Conservation (phyloP, 768 basidiomycete species). For the Kwoniella europaea region DNA sequence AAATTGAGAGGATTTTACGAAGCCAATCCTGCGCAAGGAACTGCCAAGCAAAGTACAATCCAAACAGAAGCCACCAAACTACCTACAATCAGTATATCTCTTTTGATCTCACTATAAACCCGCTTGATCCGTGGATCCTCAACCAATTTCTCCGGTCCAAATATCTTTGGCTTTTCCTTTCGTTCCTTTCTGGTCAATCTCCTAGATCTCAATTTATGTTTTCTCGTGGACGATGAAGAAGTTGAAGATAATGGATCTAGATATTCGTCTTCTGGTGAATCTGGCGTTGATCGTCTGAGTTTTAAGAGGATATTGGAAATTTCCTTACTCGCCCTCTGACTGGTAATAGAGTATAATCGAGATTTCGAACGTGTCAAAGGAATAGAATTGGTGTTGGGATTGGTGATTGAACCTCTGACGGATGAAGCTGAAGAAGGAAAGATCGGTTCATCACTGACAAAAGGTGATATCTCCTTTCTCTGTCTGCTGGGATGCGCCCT, state of each 20-base stretch:
- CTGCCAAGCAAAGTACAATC: conserved; percentile 46
- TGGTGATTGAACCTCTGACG: conserved; percentile 5
- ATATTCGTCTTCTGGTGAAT: background rate
- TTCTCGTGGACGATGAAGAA: background rate
- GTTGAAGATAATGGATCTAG: conserved; percentile 9
- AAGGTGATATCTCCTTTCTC: conserved; percentile 33
- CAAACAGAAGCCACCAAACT: conserved; percentile 27
- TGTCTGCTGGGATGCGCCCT: conserved; percentile 3
- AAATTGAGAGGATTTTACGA: background rate
- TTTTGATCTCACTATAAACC: conserved; percentile 36
- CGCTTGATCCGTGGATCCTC: conserved; percentile 45
- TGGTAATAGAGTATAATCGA: conserved; percentile 8
- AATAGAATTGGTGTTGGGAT: background rate
- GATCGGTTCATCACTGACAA: conserved; percentile 9
- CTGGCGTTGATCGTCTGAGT: background rate
- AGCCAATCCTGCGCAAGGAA: conserved; percentile 38
- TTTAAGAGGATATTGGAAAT: conserved; percentile 8
- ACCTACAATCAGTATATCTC: conserved; percentile 50
- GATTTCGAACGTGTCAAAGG: conserved; percentile 17
- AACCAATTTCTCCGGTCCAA: conserved; percentile 49
- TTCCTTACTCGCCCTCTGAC: conserved; percentile 19
- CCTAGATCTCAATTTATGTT: background rate
- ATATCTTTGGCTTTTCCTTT: conserved; percentile 32
- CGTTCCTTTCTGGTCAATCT: background rate
- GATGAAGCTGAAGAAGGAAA: conserved; percentile 6